phyloP scores from a whole-genome alignment of 2,329 filamentous ascomycete species.

The Arthrocladium fulminans region DNA sequence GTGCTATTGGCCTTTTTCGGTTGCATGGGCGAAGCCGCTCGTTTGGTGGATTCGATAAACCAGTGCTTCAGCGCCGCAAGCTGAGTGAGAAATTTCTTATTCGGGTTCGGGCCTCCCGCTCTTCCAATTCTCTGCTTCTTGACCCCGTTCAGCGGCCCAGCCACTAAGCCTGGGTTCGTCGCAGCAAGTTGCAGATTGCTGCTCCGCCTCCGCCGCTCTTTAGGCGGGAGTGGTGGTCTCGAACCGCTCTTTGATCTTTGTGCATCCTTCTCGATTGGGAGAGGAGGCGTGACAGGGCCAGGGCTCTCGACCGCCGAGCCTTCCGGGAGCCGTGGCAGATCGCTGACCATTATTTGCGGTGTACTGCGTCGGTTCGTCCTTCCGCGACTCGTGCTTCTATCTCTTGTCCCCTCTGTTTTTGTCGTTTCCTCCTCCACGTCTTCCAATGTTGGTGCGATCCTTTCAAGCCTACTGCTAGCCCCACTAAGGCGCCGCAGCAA shows the following conservation, averaged over 20 bases:
- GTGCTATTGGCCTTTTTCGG: constrained; percentile 16
- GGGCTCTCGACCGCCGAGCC: constrained; percentile 34
- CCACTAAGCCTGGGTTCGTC: constrained; percentile 53
- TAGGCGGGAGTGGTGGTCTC: constrained; percentile 71
- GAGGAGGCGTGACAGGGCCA: constrained; percentile 46
- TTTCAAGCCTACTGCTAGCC: constrained; percentile 77
- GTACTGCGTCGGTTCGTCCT: constrained; percentile 65
- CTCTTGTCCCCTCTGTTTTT: constrained; percentile 32
- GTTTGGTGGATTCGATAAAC: constrained; percentile 60
- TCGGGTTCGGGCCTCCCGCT: constrained; percentile 13
- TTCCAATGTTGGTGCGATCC: constrained; percentile 64
- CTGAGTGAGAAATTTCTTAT: constrained; percentile 45
- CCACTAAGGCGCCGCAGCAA: constrained; percentile 75
- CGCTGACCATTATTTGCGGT: constrained; percentile 56
- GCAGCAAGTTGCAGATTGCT: constrained; percentile 83
- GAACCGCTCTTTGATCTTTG: constrained; percentile 69
- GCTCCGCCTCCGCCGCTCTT: constrained; percentile 70
- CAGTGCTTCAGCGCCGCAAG: constrained; percentile 61
- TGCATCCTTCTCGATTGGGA: constrained; percentile 70
- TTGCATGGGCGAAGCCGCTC: constrained; percentile 49
- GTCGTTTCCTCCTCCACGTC: constrained; percentile 71
- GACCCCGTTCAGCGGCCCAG: constrained; percentile 44
- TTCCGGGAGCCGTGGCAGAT: constrained; percentile 71
- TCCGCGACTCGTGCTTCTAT: constrained; percentile 50
- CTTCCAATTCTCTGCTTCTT: constrained; percentile 38